Evolutionary conservation across 1,139 yeast genomes (phyloP), one percentile per base, ranked within the genome.

Genomic region (Candida neerlandica): DNA sequence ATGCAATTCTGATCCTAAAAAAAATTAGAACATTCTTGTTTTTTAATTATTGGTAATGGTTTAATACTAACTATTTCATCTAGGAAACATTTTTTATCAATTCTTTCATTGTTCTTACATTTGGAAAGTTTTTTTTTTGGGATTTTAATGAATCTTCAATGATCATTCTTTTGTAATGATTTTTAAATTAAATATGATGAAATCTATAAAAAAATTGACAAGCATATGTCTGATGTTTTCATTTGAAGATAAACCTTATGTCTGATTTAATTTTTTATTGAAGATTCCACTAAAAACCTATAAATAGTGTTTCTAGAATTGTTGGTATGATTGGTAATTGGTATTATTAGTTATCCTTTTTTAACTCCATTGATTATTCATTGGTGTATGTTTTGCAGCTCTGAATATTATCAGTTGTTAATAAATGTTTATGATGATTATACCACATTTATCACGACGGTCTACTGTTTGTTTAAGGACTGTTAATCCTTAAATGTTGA

Each of bases 391-490:
- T 42, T 26, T 29, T 27, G 21, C 11, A 32, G 19, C 16, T 33
- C 7, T 33, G 15, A 30, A 12, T 30, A 1, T 35, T 42, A n/a
- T 18, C 18, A 15, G 27, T 23, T 10, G 9, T 7, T 23, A 16
- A 10, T 7, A 10, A 34, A 39, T 69, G 87, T 87, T 85, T 80
- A 91, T 91, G 97, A 89, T 87, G 95, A 86, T 75, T 77, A 74
- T 72, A 88, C 94, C 89, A 89, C 82, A 77, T 85, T 70, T 67
- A 59, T 92, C 98, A 92, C 98, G 98, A 92, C 98, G 98, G 98
- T 92, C 98, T 86, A 88, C 98, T 91, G 96, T 51, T 35, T 80
- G 92, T 85, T 82, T 71, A 78, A 80, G 80, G 78, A 78, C 77
- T 71, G 80, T 86, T 84, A 80, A 83, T 76, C 83, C 80, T 81